Conservation (phyloP, 2,329 filamentous ascomycete species). For the Colletotrichum sp. region DNA sequence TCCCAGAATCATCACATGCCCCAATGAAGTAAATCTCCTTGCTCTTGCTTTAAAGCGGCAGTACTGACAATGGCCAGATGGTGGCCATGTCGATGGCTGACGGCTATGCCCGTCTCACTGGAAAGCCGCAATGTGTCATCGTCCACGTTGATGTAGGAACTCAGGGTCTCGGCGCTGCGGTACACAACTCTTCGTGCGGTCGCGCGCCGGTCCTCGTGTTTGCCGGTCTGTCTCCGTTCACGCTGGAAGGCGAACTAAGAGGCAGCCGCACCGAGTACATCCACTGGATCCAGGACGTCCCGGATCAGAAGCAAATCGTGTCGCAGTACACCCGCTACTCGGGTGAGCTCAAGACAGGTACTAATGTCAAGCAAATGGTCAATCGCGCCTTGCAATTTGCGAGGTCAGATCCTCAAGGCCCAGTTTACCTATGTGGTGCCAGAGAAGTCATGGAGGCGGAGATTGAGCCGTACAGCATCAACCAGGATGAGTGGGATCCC, state of each 20-base stretch:
- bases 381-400: constrained; percentile 80
- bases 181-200: constrained; percentile 75
- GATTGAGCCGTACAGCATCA: constrained; percentile 72
- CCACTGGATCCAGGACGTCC: constrained; percentile 80
- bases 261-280: constrained; percentile 77
- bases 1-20: constrained; percentile 73
- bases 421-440: constrained; percentile 75
- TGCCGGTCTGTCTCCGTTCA: constrained; percentile 73
- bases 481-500: constrained; percentile 73
- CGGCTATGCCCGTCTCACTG: constrained; percentile 71
- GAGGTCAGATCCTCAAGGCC: constrained; percentile 73
- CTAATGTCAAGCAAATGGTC: constrained; percentile 84
- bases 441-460: constrained; percentile 85
- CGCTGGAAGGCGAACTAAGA: constrained; percentile 73
- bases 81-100: constrained; percentile 80
- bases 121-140: constrained; percentile 73
- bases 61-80: constrained; percentile 54
- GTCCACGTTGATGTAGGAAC: constrained; percentile 79
- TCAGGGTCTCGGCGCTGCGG: constrained; percentile 72
- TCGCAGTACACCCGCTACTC: constrained; percentile 81
- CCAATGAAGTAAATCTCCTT: constrained; percentile 64
- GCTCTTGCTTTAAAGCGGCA: neutral
- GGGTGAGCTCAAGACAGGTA: constrained; percentile 78
- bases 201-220: constrained; percentile 75
- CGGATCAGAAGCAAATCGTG: constrained; percentile 76